These are phyloP conservation scores for Magnaporthiopsis incrustans DNA, from an alignment of 2,329 filamentous ascomycete genomes.

Conservation along the genomic window DNA sequence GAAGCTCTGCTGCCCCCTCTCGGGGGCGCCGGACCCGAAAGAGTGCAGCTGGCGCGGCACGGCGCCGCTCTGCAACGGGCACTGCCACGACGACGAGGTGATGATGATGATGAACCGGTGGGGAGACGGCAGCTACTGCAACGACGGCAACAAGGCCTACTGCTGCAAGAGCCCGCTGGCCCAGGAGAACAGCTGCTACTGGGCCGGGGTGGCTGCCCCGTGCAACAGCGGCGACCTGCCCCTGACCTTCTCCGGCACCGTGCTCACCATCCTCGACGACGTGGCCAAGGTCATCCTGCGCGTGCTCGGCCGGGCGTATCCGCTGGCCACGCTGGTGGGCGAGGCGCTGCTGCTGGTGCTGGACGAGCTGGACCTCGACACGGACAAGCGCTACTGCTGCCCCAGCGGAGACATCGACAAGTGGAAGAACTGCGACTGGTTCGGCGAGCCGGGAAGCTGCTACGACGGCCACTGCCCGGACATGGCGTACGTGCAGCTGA, in stretches of 20 bases:
- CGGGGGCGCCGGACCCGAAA: too few species aligned
- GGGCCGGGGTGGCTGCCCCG: not conserved
- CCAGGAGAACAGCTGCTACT: not conserved
- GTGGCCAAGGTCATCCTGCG: not conserved
- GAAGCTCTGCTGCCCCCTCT: too few species aligned
- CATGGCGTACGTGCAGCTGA: not conserved
- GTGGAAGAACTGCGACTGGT: not conserved
- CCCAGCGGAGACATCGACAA: not conserved
- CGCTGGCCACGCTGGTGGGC: not conserved
- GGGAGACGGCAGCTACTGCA: too few species aligned
- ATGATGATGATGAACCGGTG: too few species aligned
- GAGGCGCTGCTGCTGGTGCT: not conserved
- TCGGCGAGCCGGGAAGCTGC: not conserved
- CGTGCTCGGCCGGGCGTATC: not conserved
- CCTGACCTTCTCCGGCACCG: not conserved
- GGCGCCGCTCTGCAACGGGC: too few species aligned
- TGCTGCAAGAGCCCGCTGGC: not conserved
- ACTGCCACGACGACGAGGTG: too few species aligned
- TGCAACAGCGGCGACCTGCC: slow-evolving; percentile 1
- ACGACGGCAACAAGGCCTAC: not conserved
- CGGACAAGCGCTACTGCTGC: not conserved
- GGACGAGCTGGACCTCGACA: not conserved
- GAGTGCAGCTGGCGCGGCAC: too few species aligned
- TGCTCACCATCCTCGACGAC: not conserved
- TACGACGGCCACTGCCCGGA: not conserved